Evolutionary conservation across 2,329 filamentous ascomycete genomes (phyloP).

Genomic region (Fusarium chlamydosporum): DNA sequence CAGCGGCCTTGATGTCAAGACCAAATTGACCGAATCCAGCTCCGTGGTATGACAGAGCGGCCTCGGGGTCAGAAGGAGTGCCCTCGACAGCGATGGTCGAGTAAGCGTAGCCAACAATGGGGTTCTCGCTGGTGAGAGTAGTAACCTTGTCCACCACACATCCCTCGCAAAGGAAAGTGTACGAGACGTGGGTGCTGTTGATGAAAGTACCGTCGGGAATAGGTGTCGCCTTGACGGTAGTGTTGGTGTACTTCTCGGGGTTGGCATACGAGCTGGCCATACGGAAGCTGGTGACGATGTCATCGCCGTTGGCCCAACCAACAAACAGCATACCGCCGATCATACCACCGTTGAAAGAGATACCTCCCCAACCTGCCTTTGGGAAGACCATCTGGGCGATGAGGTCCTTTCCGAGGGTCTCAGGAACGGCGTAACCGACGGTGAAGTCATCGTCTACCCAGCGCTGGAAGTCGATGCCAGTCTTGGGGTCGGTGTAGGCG

Average conservation of each 20-base stretch:
- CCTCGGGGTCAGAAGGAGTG: conserved; percentile 51
- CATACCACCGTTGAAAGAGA: conserved; percentile 64
- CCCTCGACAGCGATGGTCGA: conserved; percentile 54
- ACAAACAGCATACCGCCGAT: conserved; percentile 62
- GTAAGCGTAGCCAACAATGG: conserved; percentile 59
- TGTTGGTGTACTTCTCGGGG: conserved; percentile 61
- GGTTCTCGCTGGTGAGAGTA: conserved; percentile 48
- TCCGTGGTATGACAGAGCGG: conserved; percentile 58
- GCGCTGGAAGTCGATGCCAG: conserved; percentile 62
- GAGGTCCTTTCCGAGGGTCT: conserved; percentile 64
- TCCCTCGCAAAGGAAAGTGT: conserved; percentile 67
- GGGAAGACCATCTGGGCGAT: conserved; percentile 67
- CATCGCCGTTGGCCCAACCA: conserved; percentile 64
- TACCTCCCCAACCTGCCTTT: conserved; percentile 60
- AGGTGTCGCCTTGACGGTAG: conserved; percentile 57
- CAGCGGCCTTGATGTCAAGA: conserved; percentile 53
- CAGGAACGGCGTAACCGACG: conserved; percentile 66
- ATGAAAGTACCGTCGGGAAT: conserved; percentile 67
- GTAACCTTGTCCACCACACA: conserved; percentile 58
- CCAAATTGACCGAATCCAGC: conserved; percentile 58
- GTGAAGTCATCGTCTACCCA: conserved; percentile 58
- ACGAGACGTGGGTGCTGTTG: conserved; percentile 67
- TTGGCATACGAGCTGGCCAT: conserved; percentile 60
- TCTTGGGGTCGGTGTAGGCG: conserved; percentile 59
- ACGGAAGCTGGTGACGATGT: conserved; percentile 54